Evolutionary conservation across 2,329 filamentous ascomycete genomes (phyloP), one percentile per base, ranked within the genome.

Genomic region (Ophiostoma perfectum): DNA sequence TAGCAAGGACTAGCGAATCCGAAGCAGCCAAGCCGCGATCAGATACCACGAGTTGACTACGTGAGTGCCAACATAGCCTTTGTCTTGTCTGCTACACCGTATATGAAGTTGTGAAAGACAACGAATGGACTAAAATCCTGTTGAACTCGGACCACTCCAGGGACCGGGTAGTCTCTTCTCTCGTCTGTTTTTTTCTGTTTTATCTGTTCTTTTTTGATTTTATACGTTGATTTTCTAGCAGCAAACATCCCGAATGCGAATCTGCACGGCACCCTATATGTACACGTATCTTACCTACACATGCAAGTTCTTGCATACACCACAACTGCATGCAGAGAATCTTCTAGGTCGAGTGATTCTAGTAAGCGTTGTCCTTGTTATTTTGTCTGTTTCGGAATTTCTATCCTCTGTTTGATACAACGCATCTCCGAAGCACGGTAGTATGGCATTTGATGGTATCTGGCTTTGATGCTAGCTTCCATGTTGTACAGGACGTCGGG

Each of bases 11-110:
- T 58, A 18, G 52, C 27, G 55, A 60, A 18, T 60, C 55, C 27
- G 55, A 60, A 18, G 55, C 55, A 60, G 55, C 55, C 55, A 60
- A 60, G 55, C 55, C 27, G 27, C 55, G 55, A 27, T 38, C 12
- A 38, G 27, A 60, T 39, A 58, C 38, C 58, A 38, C 27, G 16
- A 45, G 41, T 18, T 8, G 38, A 66, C 16, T 12, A 5, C 45
- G 60, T 18, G 41, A 18, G 39, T 38, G 60, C n/a, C 42, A 27
- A 27, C n/a, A 55, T 55, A 9, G 49, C 11, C 18, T 55, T 11
- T 36, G 49, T 55, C 47, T 8, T 7, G 16, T 52, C 49, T 27
- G 18, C 8, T 18, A 8, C 49, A 55, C 18, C n/a, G 49, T 18
- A 18, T 55, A 5, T 14, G 5, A 27, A 55, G 49, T 27, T 27